Evolutionary conservation across 768 basidiomycete genomes (phyloP).

Genomic region (Jaapia argillacea): DNA sequence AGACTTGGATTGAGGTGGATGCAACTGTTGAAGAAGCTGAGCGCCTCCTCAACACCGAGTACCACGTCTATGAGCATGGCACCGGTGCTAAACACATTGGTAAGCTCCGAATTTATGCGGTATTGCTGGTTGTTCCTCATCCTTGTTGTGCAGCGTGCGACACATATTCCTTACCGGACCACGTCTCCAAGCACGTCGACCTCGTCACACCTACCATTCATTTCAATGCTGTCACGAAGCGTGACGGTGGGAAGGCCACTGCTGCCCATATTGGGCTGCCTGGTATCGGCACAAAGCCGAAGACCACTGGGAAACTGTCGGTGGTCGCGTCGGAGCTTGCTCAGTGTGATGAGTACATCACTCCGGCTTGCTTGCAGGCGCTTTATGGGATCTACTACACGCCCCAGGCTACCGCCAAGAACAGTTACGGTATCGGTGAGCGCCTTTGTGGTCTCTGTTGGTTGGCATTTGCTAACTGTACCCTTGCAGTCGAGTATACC

Average conservation of each 20-base stretch:
- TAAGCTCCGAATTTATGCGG: no score
- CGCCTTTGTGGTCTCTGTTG: background rate
- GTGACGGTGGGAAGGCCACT: background rate
- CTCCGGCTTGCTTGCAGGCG: conserved; percentile 12
- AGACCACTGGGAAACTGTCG: background rate
- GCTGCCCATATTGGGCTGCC: conserved; percentile 1
- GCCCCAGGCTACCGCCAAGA: conserved; percentile 4
- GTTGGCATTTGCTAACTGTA: conserved; percentile 5
- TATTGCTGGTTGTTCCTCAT: background rate
- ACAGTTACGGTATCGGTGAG: conserved; percentile 10
- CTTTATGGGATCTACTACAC: conserved; percentile 13
- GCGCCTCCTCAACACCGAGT: conserved; percentile 19
- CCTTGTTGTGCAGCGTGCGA: conserved; percentile 2
- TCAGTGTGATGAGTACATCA: conserved; percentile 6
- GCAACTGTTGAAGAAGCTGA: conserved; percentile 22
- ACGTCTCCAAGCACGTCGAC: conserved; percentile 3
- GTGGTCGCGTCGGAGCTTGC: background rate
- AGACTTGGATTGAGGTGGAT: conserved; percentile 23
- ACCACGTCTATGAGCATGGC: conserved; percentile 22
- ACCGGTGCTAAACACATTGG: conserved; percentile 21
- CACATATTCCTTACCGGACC: conserved; percentile 10
- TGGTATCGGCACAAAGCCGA: background rate
- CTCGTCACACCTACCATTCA: background rate
- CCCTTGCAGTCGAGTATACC: conserved; percentile 7
- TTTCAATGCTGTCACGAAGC: background rate